These are phyloP conservation scores for Ailanthus altissimus DNA, from an alignment of 345 rosid species.

Conservation along the genomic window DNA sequence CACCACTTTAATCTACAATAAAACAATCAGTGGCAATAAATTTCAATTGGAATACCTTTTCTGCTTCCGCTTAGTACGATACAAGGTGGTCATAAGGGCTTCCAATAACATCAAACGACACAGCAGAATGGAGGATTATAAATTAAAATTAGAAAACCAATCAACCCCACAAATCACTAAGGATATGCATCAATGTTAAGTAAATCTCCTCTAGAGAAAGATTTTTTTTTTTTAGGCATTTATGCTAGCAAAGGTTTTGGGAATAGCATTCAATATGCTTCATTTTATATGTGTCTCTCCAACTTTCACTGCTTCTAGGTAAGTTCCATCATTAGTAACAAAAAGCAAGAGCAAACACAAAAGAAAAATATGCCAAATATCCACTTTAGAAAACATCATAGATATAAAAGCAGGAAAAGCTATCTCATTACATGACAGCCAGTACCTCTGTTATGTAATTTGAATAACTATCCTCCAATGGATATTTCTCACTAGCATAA, in stretches of 20 bases:
- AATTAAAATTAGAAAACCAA: not conserved
- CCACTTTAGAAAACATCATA: not conserved
- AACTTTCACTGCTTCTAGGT: not conserved
- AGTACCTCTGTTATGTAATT: conserved; percentile 78
- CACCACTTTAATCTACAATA: not conserved
- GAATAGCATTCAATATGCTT: not conserved
- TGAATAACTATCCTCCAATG: conserved; percentile 84
- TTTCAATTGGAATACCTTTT: not conserved
- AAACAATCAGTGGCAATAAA: not conserved
- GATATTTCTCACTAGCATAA: conserved; percentile 89
- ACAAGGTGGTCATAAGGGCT: not conserved
- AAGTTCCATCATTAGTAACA: not conserved
- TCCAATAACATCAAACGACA: not conserved
- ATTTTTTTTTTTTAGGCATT: not conserved
- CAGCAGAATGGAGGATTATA: not conserved
- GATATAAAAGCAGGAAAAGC: not conserved
- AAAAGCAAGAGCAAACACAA: not conserved
- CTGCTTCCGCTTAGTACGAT: not conserved
- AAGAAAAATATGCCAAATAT: not conserved
- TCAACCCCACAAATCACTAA: not conserved
- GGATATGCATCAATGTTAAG: not conserved
- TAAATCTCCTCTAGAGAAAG: not conserved
- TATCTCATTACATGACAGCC: not conserved
- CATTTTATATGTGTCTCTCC: not conserved
- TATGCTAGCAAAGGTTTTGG: not conserved